Percentiles rank a stretch among this genome's conserved stretches.
Evolutionary conservation across 2,329 filamentous ascomycete species (phyloP).

Genomic region (Nannizziopsis barbatae): DNA sequence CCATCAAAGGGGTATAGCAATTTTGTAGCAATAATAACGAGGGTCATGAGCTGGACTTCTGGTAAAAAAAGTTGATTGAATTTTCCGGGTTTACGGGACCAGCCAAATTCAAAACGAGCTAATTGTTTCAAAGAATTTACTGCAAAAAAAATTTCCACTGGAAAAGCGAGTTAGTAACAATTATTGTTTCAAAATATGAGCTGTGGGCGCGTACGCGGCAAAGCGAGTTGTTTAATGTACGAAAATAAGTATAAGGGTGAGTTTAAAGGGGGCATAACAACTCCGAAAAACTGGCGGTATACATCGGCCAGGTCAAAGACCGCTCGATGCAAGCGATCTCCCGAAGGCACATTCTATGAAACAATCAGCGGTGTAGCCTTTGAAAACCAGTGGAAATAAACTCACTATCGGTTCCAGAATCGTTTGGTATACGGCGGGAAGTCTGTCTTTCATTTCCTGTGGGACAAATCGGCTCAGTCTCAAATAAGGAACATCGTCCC

Average conservation of each 20-base stretch:
- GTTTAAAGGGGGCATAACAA: constrained; percentile 65
- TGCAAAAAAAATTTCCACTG: constrained; percentile 37
- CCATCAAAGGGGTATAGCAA: constrained; percentile 64
- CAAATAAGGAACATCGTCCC: constrained; percentile 60
- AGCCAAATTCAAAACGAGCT: constrained; percentile 49
- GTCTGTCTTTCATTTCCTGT: constrained; percentile 34
- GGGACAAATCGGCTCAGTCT: constrained; percentile 44
- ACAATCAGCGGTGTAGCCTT: constrained; percentile 18
- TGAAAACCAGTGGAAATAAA: constrained; percentile 16
- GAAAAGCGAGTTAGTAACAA: constrained; percentile 9
- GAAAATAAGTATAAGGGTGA: constrained; percentile 55
- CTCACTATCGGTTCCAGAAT: constrained; percentile 33
- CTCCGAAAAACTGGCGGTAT: constrained; percentile 56
- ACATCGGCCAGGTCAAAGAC: constrained; percentile 52
- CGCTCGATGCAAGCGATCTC: constrained; percentile 52
- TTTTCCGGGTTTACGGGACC: constrained; percentile 32
- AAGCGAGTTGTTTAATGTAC: constrained; percentile 57
- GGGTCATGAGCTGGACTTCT: constrained; percentile 60
- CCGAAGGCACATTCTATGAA: constrained; percentile 31
- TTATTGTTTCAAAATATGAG: neutral
- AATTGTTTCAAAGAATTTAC: constrained; percentile 47
- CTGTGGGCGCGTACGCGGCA: constrained; percentile 51
- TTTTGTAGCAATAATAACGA: constrained; percentile 67
- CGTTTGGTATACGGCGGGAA: constrained; percentile 33
- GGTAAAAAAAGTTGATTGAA: constrained; percentile 48